Conservation (phyloP, 345 rosid species). For the Citropsis articulata region DNA sequence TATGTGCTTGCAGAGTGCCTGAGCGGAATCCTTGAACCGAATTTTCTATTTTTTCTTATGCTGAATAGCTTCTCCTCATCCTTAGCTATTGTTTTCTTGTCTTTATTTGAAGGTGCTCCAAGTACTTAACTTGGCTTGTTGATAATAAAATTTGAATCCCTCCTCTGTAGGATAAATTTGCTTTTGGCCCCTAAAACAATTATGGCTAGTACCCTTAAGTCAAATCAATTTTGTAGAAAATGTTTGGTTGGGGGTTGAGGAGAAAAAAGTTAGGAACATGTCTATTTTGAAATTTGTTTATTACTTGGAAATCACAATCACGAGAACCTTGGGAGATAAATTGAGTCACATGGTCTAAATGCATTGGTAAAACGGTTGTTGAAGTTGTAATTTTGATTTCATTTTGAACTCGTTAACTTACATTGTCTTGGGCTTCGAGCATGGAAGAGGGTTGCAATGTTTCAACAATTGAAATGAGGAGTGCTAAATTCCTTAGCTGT, state of each 20-base stretch:
- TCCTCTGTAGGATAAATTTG: neutral
- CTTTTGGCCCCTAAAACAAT: neutral
- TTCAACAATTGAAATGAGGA: neutral
- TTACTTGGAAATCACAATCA: neutral
- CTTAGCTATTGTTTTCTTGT: neutral
- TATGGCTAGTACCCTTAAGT: neutral
- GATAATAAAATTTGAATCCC: neutral
- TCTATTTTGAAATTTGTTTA: neutral
- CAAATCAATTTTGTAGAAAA: neutral
- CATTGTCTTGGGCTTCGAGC: neutral
- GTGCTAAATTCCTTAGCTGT: neutral
- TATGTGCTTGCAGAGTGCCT: neutral
- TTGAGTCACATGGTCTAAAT: neutral
- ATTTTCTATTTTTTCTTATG: neutral
- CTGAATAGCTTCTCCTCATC: neutral
- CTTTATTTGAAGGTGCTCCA: neutral
- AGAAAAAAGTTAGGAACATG: neutral
- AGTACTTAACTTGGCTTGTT: neutral
- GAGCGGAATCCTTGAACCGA: neutral
- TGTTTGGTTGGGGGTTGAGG: rapidly evolving
- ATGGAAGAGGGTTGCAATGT: neutral
- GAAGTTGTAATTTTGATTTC: neutral
- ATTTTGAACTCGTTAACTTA: neutral
- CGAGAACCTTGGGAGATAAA: neutral
- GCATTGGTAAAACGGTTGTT: neutral